Conservation (phyloP, 2,329 filamentous ascomycete genomes). For the Xylariomycetidae sp. region DNA sequence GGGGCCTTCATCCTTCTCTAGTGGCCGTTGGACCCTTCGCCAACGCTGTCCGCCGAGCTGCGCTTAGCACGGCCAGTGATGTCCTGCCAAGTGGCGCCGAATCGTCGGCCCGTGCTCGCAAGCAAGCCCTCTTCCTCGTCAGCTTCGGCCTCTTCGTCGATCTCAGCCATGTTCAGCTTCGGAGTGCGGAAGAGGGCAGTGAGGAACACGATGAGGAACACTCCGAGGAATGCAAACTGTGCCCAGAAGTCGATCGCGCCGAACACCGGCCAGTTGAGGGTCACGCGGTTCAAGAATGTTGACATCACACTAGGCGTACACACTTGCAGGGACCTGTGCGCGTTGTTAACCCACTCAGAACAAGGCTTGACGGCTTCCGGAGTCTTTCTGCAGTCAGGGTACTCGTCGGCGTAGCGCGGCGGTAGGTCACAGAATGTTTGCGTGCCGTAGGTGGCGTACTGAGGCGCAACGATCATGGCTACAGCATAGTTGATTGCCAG, state of each 20-base stretch:
- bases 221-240: slow-evolving; percentile 81
- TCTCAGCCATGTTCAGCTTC: slow-evolving; percentile 66
- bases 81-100: slow-evolving; percentile 85
- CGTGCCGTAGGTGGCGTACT: slow-evolving; percentile 90
- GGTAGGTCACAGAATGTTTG: slow-evolving; percentile 87
- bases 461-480: slow-evolving; percentile 89
- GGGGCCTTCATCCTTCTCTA: too few species aligned
- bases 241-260: slow-evolving; percentile 93
- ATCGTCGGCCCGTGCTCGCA: slow-evolving; percentile 74
- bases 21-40: too few species aligned
- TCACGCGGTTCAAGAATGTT: slow-evolving; percentile 88
- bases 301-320: slow-evolving; percentile 91
- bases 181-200: slow-evolving; percentile 78
- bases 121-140: slow-evolving; percentile 92
- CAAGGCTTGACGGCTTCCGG: slow-evolving; percentile 73
- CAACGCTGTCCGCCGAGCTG: too few species aligned
- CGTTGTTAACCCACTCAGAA: slow-evolving; percentile 67
- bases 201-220: slow-evolving; percentile 79
- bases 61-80: slow-evolving; percentile 57
- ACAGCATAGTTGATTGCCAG: slow-evolving; percentile 90
- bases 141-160: slow-evolving; percentile 85
- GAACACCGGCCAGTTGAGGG: slow-evolving; percentile 92
- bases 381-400: slow-evolving; percentile 71
- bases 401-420: slow-evolving; percentile 55
- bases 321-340: slow-evolving; percentile 67